Base-by-base conservation (phyloP, 345 rosid genomes). In the Heritiera littoralis region DNA sequence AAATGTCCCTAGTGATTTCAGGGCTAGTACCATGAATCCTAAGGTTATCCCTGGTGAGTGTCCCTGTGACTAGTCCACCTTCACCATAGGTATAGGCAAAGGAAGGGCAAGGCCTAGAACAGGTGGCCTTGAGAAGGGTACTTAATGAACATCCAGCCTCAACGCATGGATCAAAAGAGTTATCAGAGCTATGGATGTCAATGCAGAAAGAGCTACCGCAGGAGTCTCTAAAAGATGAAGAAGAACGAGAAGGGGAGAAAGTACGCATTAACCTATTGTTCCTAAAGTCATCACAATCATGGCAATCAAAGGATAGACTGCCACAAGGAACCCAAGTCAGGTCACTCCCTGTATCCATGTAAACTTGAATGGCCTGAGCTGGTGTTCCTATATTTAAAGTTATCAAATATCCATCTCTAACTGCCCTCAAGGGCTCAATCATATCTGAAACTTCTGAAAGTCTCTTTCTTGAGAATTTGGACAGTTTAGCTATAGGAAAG, bases 281-380 rank as follows among this genome's bases (percentile, higher is more conserved):
- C 77, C 86, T 85, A 55, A 81, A 88, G 74, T 90, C 93, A 81
- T 88, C 88, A 78, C 98, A 94, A 58, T 89, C 90, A 3, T 90
- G 80, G 78, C 98, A 94, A 78, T 90, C 90, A 61, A 94, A 92
- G 55, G 92, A 80, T 71, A 90, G 51, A 84, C 90, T 89, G 23
- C 97, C 96, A 69, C 97, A 94, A 28, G 98, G 97, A 74, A 89
- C 97, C 98, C 98, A 94, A 77, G 89, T 89, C 56, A 94, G 92
- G 86, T 94, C 98, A 81, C 96, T 94, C 0, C 97, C 98, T 0
- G 98, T 92, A 72, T 94, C 98, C 92, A 94, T 86, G 67, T 85
- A 90, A 7, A 92, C 92, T 83, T 92, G 93, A 74, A 91, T 89
- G 77, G 80, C 81, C 78, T 92, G 98, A 30, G 91, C 75, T n/a